phyloP scores from a whole-genome alignment of 1,284 basidiomycete genomes.

The Rhodotorula sp. region DNA sequence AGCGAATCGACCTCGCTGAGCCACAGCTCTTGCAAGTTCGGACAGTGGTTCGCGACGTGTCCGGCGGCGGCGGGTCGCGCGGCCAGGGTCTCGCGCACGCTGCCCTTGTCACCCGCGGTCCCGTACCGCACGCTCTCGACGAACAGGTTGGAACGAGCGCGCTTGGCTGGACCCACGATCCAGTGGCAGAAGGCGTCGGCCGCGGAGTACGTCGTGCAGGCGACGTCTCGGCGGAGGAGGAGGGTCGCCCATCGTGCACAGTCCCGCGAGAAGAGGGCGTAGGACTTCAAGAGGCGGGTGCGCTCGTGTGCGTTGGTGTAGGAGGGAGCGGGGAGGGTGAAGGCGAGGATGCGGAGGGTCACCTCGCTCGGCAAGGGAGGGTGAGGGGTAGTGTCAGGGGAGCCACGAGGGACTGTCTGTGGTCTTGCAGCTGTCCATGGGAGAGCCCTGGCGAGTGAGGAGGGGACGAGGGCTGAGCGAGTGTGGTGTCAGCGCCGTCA shows the following conservation, averaged over 20 bases:
- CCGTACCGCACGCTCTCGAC: not conserved
- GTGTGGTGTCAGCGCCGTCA: no score
- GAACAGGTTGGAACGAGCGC: not conserved
- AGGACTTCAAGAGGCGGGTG: not conserved
- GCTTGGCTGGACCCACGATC: not conserved
- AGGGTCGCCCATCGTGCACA: slow-evolving; percentile 1
- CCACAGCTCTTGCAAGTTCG: slow-evolving; percentile 6
- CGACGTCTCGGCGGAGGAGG: not conserved
- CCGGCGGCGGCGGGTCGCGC: not conserved
- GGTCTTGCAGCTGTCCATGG: not conserved
- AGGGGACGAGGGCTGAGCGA: no score
- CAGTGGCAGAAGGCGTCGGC: not conserved
- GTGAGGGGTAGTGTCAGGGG: not conserved
- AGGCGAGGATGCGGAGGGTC: slow-evolving; percentile 13
- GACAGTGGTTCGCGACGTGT: not conserved
- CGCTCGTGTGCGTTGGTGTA: not conserved
- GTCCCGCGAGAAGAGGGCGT: not conserved
- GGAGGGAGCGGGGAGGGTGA: slow-evolving; percentile 2
- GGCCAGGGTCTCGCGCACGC: not conserved
- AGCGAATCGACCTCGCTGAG: not conserved
- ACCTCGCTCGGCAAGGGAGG: slow-evolving; percentile 2
- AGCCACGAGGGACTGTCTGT: not conserved
- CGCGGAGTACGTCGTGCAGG: not conserved
- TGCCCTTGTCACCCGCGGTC: not conserved
- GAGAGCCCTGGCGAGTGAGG: not conserved